A percentile compares a stretch with the other conserved stretches of the same genome.
Conservation (phyloP, 1,139 yeast species). For the Zhuliangozyma parablackwelliae region DNA sequence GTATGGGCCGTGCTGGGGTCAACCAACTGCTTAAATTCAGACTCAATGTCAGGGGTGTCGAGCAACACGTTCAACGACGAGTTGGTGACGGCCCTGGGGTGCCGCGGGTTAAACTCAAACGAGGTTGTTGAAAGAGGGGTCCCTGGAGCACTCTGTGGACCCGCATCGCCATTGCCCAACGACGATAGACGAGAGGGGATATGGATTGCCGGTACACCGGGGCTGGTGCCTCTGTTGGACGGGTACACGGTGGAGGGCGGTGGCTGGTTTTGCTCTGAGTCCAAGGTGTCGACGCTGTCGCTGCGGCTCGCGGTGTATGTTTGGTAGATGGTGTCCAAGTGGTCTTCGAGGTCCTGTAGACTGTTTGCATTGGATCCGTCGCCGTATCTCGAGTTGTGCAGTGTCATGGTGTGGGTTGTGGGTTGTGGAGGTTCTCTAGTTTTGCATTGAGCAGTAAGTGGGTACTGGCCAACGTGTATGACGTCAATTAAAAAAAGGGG, state of each 20-base stretch:
- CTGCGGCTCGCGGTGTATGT: slow-evolving; percentile 18
- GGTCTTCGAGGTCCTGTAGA: slow-evolving; percentile 25
- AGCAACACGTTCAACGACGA: slow-evolving; percentile 36
- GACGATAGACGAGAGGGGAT: slow-evolving; percentile 30
- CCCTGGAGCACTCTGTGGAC: slow-evolving; percentile 24
- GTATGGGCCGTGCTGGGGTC: slow-evolving; percentile 11
- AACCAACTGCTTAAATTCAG: slow-evolving; percentile 7
- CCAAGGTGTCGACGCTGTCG: slow-evolving; percentile 30
- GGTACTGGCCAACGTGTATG: no score
- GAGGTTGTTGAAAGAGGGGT: slow-evolving; percentile 24
- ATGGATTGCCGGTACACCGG: slow-evolving; percentile 15
- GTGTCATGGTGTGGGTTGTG: slow-evolving; percentile 1
- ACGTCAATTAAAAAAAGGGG: no score
- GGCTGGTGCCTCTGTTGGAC: not conserved
- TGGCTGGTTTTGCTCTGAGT: slow-evolving; percentile 15
- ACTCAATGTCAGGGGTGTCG: slow-evolving; percentile 24
- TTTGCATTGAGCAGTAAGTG: no score
- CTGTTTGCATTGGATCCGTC: slow-evolving; percentile 6
- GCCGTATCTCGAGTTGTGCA: slow-evolving; percentile 1
- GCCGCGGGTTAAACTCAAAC: slow-evolving; percentile 22
- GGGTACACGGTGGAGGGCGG: slow-evolving; percentile 1
- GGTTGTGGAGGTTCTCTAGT: no score
- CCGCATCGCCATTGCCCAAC: slow-evolving; percentile 9
- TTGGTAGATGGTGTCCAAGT: slow-evolving; percentile 32
- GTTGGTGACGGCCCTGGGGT: slow-evolving; percentile 25